Base-by-base conservation (phyloP, 371 early-diverging fungal genomes). In the Circinella minor region DNA sequence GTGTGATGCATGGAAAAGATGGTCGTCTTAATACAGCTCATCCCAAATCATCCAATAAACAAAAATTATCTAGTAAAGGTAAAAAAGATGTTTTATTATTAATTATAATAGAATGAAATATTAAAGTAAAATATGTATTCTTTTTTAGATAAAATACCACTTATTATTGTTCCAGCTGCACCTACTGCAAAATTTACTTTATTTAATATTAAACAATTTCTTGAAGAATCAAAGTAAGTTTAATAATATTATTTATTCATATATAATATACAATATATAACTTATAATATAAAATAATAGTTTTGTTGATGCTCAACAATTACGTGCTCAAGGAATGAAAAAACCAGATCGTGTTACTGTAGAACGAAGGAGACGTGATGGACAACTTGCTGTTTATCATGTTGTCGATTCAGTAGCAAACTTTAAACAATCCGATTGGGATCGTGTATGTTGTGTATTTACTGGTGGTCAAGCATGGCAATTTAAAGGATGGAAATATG, bases 381-480 rank as follows among this genome's bases (percentile, higher is more conserved):
- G 79, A 43, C 83, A 74, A 72, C 74, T 73, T 18, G 80, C 85
- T 4, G 80, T 80, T 1, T 93, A 91, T 76, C 88, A 90, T 36
- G 86, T 94, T 0, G 84, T 90, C 1, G 95, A 94, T 69, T 88
- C 87, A 36, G 87, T 91, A 38, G 86, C 92, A 38, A 77, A 86
- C 4, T 82, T 95, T 62, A 83, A 81, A 36, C 85, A 87, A 36
- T 88, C 85, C 8, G 94, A 94, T 67, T 96, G 95, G 94, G 92
- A 94, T 61, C 90, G 93, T 46, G 91, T 98, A 7, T 93, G 94
- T 0, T 95, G 93, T 55, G 95, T 96, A 17, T 93, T 98, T 76
- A 91, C 93, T 15, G 89, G 88, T 51, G 97, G 97, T 36, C 93
- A 93, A 49, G 86, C 87, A 47, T 98, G 98, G 98, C 97, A 98